Base-by-base conservation (phyloP, 2,329 filamentous ascomycete genomes). In the Calonectria henricotiae region DNA sequence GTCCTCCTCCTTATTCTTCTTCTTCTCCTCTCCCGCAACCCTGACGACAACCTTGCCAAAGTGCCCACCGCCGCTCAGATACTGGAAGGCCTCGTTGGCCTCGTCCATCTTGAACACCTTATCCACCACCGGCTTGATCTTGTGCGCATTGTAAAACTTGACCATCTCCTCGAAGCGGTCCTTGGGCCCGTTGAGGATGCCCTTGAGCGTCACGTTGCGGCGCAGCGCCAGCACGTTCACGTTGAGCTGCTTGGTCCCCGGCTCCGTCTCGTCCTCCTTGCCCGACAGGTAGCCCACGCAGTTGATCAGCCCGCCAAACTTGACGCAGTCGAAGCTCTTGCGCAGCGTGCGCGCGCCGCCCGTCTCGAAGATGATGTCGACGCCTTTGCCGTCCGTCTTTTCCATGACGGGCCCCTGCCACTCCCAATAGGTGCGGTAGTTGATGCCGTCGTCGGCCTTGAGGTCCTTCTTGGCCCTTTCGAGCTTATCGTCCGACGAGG, bases 141-240 rank as follows among this genome's bases (percentile, higher is more conserved):
- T 62, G 68, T 85, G 81, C 55, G 80, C 76, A 68, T 84, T 81
- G 71, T 87, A 87, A 54, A 86, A 86, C 37, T 55, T 67, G 43
- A 86, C 72, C 86, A 89, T 88, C 79, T 90, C 88, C 79, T 88
- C 86, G 68, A 89, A 85, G 47, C 84, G 79, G 58, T 86, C 83
- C 66, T 80, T 77, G 11, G 91, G 89, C 0, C 91, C 91, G 78
- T 92, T 92, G 32, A 92, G 75, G 7, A 92, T 87, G 0, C 91
- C 85, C 75, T 85, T 85, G 62, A 87, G 78, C 37, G 85, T 87
- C 15, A 85, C 83, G 70, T 86, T 87, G 69, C 83, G 78, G 65
- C 82, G 73, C 71, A 86, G 71, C n/a, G 85, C 85, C 65, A 87
- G 81, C 32, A 92, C 80, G 74, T 92, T 92, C 15, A 90, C 86